Conservation (phyloP, 1,139 yeast species). For the Scheffersomyces illinoinensis region DNA sequence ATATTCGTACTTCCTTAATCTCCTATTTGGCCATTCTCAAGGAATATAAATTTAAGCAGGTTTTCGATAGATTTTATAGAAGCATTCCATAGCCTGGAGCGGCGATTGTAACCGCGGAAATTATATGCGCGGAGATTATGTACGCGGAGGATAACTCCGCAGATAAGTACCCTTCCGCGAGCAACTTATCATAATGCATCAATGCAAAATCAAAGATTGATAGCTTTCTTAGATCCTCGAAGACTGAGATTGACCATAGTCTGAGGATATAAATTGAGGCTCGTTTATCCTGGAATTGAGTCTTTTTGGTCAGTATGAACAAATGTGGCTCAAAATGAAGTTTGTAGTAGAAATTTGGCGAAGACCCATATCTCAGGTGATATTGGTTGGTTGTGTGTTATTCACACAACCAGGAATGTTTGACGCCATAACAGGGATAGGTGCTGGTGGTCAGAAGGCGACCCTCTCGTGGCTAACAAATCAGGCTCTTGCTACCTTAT, state of each 20-base stretch:
- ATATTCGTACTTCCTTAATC: not conserved
- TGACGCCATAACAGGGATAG: conserved; percentile 1
- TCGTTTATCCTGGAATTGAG: not conserved
- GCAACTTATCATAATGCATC: not conserved
- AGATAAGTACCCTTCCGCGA: not conserved
- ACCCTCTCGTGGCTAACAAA: conserved; percentile 1
- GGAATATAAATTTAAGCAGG: not conserved
- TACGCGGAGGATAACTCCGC: not conserved
- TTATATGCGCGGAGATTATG: not conserved
- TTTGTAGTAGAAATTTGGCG: not conserved
- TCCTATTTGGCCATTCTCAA: not conserved
- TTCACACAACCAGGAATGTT: conserved; percentile 2
- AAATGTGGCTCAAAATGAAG: not conserved
- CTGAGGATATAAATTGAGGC: not conserved
- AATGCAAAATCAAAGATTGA: not conserved
- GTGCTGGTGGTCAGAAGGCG: conserved; percentile 1
- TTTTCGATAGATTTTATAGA: not conserved
- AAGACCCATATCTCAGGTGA: conserved; percentile 1
- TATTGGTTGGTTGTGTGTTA: conserved; percentile 1
- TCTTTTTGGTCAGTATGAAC: not conserved
- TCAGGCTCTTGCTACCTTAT: conserved; percentile 6
- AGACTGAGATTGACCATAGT: not conserved
- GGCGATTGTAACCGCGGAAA: too few species aligned
- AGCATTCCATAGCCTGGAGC: not conserved
- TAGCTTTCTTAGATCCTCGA: not conserved